Evolutionary conservation across 2,329 filamentous ascomycete genomes (phyloP).

Genomic region (Cladobotryum mycophilum): DNA sequence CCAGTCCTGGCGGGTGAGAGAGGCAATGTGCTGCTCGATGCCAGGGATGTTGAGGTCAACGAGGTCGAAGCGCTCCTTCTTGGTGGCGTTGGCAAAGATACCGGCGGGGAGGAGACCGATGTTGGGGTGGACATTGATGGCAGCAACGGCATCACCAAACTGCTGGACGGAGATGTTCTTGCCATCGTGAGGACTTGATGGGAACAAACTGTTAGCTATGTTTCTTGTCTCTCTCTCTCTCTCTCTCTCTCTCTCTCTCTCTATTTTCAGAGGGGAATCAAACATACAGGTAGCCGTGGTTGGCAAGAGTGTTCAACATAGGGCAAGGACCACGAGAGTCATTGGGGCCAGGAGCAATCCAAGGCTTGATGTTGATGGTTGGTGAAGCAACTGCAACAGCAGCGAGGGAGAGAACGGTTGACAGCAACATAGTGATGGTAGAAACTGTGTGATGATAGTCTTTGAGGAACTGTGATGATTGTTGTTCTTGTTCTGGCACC

Average conservation of each 20-base stretch:
- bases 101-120: conserved; percentile 7
- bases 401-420: background rate
- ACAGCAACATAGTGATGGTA: background rate
- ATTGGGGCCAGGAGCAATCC: background rate
- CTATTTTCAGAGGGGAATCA: background rate
- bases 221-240: background rate
- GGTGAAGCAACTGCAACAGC: background rate
- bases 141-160: conserved; percentile 15
- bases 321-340: conserved; percentile 16
- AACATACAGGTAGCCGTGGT: conserved; percentile 7
- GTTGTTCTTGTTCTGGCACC: too few relatives aligned
- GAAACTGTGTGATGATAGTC: background rate
- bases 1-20: conserved; percentile 8
- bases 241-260: too few relatives aligned
- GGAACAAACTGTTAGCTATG: too few relatives aligned
- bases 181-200: conserved; percentile 10
- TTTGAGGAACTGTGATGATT: too few relatives aligned
- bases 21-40: conserved; percentile 11
- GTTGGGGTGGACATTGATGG: conserved; percentile 12
- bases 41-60: conserved; percentile 12
- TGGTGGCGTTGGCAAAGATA: conserved; percentile 8
- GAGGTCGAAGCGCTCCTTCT: conserved; percentile 7
- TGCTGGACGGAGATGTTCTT: conserved; percentile 10
- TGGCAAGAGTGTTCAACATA: conserved; percentile 18
- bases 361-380: background rate